Conservation (phyloP, 495 filamentous ascomycete species). For the Halenospora varia region DNA sequence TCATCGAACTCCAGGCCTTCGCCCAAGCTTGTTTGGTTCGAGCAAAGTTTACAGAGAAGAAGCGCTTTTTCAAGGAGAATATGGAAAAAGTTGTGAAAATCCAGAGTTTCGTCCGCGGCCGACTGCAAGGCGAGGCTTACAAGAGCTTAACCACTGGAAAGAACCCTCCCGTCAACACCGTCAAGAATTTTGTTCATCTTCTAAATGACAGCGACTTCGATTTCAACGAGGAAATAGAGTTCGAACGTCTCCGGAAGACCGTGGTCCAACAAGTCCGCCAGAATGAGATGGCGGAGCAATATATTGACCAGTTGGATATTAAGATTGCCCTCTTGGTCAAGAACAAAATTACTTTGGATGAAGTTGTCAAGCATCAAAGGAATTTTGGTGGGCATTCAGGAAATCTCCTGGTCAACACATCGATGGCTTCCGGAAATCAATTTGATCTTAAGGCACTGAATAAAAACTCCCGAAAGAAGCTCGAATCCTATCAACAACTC, state of each 20-base stretch:
- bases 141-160: conserved; percentile 95
- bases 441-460: conserved; percentile 97
- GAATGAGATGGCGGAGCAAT: conserved; percentile 95
- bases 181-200: conserved; percentile 96
- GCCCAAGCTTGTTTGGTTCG: conserved; percentile 72
- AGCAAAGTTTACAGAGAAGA: conserved; percentile 73
- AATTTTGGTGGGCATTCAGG: conserved; percentile 92
- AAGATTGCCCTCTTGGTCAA: conserved; percentile 98
- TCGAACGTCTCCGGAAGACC: conserved; percentile 85
- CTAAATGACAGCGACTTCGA: conserved; percentile 98
- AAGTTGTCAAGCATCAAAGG: conserved; percentile 95
- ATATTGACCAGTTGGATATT: conserved; percentile 96
- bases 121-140: conserved; percentile 95
- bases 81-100: conserved; percentile 99
- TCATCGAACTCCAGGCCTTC: conserved; percentile 71
- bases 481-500: conserved; percentile 95
- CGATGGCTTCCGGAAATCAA: conserved; percentile 84
- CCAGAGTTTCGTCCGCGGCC: conserved; percentile 90
- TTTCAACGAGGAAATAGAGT: conserved; percentile 97
- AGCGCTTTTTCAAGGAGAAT: conserved; percentile 85
- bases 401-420: conserved; percentile 77
- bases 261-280: conserved; percentile 96
- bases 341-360: conserved; percentile 98
- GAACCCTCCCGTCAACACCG: conserved; percentile 91
- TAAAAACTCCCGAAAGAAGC: conserved; percentile 88